Conservation (phyloP, 179 eudicot species). For the Spergularia azorica region DNA sequence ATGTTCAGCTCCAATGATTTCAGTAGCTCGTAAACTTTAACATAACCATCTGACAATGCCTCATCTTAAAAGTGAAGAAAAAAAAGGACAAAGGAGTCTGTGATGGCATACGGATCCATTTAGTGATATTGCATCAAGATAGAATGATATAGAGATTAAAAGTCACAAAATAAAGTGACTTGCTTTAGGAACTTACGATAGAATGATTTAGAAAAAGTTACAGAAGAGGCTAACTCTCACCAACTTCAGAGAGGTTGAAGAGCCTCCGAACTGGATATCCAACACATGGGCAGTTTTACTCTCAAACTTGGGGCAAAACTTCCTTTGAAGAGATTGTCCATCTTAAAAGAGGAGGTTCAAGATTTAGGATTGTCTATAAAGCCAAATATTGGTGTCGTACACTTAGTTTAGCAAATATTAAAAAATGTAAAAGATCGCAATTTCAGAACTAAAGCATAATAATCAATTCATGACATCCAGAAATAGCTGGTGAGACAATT, state of each 20-base stretch:
- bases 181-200: no score
- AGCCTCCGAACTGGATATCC: conserved; percentile 76
- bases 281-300: conserved; percentile 51
- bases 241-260: conserved; percentile 69
- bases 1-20: conserved; percentile 67
- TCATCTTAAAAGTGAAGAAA: conserved; percentile 48
- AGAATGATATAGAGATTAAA: not conserved
- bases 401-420: not conserved
- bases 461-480: not conserved
- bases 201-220: no score
- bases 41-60: conserved; percentile 87
- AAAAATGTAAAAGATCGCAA: no score
- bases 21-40: conserved; percentile 73
- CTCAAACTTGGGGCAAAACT: conserved; percentile 64
- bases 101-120: not conserved
- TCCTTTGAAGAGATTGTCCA: conserved; percentile 64
- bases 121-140: not conserved
- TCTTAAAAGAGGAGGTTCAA: conserved; percentile 31
- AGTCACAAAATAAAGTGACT: not conserved
- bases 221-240: conserved; percentile 41
- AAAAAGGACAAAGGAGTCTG: conserved; percentile 6
- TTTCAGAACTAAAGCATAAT: no score
- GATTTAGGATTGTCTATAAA: not conserved
- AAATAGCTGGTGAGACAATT: not conserved
- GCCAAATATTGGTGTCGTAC: not conserved